Percentiles rank a stretch among this genome's conserved stretches.
Evolutionary conservation across 495 filamentous ascomycete species (phyloP).

Genomic region (Letharia columbiana): DNA sequence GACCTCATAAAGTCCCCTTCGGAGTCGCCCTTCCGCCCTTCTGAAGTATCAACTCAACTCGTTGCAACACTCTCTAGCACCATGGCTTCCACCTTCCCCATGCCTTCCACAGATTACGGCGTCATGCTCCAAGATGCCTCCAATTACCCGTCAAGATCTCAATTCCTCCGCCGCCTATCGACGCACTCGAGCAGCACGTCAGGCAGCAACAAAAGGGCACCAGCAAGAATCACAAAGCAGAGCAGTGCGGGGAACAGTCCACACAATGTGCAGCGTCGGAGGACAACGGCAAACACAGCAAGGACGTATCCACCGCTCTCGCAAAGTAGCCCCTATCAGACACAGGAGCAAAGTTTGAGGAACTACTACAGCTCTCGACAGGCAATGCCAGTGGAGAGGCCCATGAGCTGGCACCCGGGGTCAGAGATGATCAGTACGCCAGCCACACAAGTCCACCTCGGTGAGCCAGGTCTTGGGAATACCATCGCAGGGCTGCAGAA

Average conservation of each 20-base stretch:
- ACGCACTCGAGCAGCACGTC: constrained; percentile 22
- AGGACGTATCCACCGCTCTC: constrained; percentile 17
- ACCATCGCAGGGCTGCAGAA: constrained; percentile 21
- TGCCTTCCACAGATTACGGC: constrained; percentile 8
- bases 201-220: constrained; percentile 27
- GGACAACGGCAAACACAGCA: constrained; percentile 45
- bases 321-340: constrained; percentile 14
- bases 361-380: constrained; percentile 27
- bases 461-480: constrained; percentile 20
- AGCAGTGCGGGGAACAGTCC: constrained; percentile 65
- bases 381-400: constrained; percentile 37
- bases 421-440: constrained; percentile 9
- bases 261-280: constrained; percentile 45
- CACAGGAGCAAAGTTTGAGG: constrained; percentile 13
- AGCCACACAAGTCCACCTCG: neutral
- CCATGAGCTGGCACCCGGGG: constrained; percentile 63
- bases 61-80: neutral
- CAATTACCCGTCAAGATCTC: constrained; percentile 21
- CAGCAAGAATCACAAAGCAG: constrained; percentile 56
- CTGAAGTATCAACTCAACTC: neutral
- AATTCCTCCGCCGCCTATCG: constrained; percentile 23
- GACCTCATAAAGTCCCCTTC: neutral
- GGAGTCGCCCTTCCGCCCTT: neutral
- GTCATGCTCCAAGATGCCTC: constrained; percentile 15
- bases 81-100: constrained; percentile 13